Conservation (phyloP, 495 filamentous ascomycete species). For the Penicillium lividum region DNA sequence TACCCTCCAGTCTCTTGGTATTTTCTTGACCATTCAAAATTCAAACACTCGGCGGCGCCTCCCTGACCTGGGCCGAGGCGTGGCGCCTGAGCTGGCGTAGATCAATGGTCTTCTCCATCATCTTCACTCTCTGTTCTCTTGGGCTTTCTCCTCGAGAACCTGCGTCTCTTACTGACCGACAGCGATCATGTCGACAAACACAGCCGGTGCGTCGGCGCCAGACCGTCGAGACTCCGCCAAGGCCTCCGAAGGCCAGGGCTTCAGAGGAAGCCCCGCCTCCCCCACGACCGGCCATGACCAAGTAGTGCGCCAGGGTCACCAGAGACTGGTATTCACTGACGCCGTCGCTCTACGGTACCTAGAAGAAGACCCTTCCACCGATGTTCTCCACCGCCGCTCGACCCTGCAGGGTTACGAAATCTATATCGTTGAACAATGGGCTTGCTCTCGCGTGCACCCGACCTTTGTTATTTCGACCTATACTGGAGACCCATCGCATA, state of each 20-base stretch:
- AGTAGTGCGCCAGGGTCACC: constrained; percentile 35
- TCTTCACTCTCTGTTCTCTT: constrained; percentile 12
- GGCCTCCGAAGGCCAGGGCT: constrained; percentile 21
- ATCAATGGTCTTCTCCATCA: constrained; percentile 14
- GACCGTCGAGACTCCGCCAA: constrained; percentile 27
- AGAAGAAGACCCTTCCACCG: constrained; percentile 79
- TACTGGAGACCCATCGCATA: constrained; percentile 81
- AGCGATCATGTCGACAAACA: constrained; percentile 26
- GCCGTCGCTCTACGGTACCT: constrained; percentile 81
- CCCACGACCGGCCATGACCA: constrained; percentile 23
- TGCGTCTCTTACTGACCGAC: constrained; percentile 6
- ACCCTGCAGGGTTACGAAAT: constrained; percentile 83
- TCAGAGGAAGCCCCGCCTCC: constrained; percentile 29
- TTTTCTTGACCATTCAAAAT: constrained; percentile 19
- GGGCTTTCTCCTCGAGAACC: constrained; percentile 8
- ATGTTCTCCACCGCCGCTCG: constrained; percentile 68
- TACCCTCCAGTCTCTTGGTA: constrained; percentile 31
- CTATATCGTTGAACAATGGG: constrained; percentile 98
- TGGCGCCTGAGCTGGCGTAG: constrained; percentile 5
- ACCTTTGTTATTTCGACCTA: constrained; percentile 93
- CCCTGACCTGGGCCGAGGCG: constrained; percentile 24
- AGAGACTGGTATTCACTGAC: constrained; percentile 69
- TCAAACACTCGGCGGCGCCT: constrained; percentile 28
- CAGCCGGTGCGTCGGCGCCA: constrained; percentile 21
- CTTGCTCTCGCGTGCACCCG: constrained; percentile 84